Evolutionary conservation across 192 early-diverging fungal genomes (phyloP), one percentile per base, ranked within the genome.

Genomic region (Allomyces macrogynus): DNA sequence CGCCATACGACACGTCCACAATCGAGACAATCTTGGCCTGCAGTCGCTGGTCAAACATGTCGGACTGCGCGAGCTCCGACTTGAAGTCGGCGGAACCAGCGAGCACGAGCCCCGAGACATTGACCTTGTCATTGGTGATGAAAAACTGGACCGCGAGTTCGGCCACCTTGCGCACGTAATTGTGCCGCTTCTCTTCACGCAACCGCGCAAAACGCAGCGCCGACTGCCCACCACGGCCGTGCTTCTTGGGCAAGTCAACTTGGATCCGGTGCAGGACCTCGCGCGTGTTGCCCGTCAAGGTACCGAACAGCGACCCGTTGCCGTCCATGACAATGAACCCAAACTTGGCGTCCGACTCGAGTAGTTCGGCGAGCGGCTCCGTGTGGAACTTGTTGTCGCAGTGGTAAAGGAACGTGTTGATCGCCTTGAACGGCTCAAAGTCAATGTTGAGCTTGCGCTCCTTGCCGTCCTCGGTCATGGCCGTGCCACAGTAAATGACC

Each of bases 41-140:
- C 57, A 99, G 81, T 70, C 95, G 89, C 65, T 81, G 87, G 76
- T 99, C 95, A 72, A 97, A 93, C 75, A 99, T 73, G 71, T 99
- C 95, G 43, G 92, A 94, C 74, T 93, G 88, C 24, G 84, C 81
- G 67, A 99, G 76, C 70, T 93, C 93, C 60, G 91, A 92, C 80
- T 99, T 99, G 82, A 99, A 97, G 78, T 99, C 96, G 49, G 96
- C 96, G n/a, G 90, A 93, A 87, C 96, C 96, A 61, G 96, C 96
- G 26, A 99, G 77, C 65, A 99, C 83, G n/a, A 99, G 68, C 54
- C 95, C 95, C 42, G 83, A 77, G 49, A 87, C 85, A 66, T 91
- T 91, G 69, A 84, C 80, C 75, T 89, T 91, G 79, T 96, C 92
- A 70, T 88, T 85, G 66, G 89, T 87, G 70, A 97, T 92, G 69